phyloP scores from a whole-genome alignment of 345 rosid genomes.

The Euphorbia tirucalli region DNA sequence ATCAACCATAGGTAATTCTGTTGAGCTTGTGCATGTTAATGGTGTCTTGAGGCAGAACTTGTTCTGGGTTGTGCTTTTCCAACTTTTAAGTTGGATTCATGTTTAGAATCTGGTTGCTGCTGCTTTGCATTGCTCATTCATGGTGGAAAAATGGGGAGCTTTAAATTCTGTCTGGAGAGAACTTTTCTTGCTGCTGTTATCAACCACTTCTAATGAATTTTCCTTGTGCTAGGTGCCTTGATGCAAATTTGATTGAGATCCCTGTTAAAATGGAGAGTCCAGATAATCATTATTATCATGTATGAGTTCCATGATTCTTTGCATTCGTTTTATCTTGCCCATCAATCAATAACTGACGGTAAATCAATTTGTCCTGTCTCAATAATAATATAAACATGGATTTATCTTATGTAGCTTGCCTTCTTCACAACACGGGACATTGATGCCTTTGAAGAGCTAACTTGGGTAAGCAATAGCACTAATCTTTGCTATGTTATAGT shows the following conservation, averaged over 20 bases:
- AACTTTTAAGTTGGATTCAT: background rate
- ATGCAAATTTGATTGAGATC: slow-evolving; percentile 86
- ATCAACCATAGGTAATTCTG: slow-evolving; percentile 77
- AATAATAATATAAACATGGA: background rate
- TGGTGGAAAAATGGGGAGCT: background rate
- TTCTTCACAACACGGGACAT: slow-evolving; percentile 76
- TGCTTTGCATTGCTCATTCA: background rate
- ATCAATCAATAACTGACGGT: background rate
- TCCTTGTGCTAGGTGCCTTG: slow-evolving; percentile 57
- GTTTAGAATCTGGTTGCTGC: background rate
- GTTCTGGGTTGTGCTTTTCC: background rate
- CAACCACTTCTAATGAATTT: slow-evolving; percentile 9
- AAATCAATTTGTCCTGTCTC: background rate
- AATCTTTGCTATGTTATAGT: background rate
- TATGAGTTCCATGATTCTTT: slow-evolving; percentile 34
- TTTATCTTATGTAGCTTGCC: slow-evolving; percentile 59
- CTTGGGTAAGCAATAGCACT: slow-evolving; percentile 62
- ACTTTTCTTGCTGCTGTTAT: background rate
- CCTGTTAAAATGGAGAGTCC: slow-evolving; percentile 89
- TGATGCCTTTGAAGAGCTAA: slow-evolving; percentile 70
- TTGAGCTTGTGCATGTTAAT: slow-evolving; percentile 10
- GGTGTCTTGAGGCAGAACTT: background rate
- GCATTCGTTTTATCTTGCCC: background rate
- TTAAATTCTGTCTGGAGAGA: background rate
- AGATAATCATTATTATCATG: slow-evolving; percentile 84